Base-by-base conservation (phyloP, 163 green algal genomes). In the Smithsoniella earleae region DNA sequence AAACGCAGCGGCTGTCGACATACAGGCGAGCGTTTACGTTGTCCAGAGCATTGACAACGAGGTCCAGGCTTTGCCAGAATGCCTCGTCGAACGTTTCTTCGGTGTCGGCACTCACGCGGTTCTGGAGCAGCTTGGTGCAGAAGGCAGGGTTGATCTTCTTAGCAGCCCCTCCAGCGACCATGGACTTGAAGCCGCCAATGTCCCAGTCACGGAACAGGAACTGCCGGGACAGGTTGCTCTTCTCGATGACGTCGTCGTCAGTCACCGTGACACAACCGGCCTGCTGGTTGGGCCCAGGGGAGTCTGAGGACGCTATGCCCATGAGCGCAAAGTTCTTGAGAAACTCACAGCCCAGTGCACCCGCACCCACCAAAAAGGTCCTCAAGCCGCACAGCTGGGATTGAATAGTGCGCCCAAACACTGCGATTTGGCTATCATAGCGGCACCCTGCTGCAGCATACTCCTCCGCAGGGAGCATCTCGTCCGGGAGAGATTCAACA, bases 121-220 rank as follows among this genome's bases (percentile, higher is more conserved):
- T 97, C 81, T 99, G 94, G 52, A 98, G 85, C 33, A 92, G 76
- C 25, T 74, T 73, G 28, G 91, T 74, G 10, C 85, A 83, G 6
- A 97, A 75, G 10, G 62, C 78, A 0, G 88, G 82, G 82, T 99
- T 99, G 78, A 99, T 90, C 22, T 37, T 66, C 38, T 76, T 58
- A 0, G 94, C 90, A 2, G 94, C 94, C 1, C 80, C 82, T 3
- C 77, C 75, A 0, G 89, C 87, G 16, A 86, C 82, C 0, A 82
- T 84, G 0, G 83, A 89, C 82, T 96, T 96, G 78, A 80, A 73
- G 66, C 81, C 86, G 69, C 89, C 88, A 52, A 98, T 98, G 82
- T 98, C 86, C 87, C 88, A 95, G 81, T 98, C 90, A 1, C 94
- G 80, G 89, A 99, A 99, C 36, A 99, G 83, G 78, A 99, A 99